phyloP scores from a whole-genome alignment of 2,329 filamentous ascomycete species.

The Alternaria ventricosa region DNA sequence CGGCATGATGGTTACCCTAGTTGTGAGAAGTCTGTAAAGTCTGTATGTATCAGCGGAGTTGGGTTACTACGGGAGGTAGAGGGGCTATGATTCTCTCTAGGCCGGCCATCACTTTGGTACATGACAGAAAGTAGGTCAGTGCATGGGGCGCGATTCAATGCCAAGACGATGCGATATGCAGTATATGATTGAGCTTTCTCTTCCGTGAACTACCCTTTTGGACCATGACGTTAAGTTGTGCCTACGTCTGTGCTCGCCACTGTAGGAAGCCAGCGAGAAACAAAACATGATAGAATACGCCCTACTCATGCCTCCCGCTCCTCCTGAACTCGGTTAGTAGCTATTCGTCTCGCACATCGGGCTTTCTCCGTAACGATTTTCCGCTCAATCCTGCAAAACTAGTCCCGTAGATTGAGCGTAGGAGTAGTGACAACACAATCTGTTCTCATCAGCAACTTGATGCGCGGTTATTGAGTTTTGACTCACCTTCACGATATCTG shows the following conservation, averaged over 20 bases:
- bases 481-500: neutral
- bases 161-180: neutral
- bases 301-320: neutral
- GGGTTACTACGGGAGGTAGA: neutral
- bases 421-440: neutral
- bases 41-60: neutral
- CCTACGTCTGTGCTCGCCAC: neutral
- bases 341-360: neutral
- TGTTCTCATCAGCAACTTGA: neutral
- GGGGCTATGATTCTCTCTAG: neutral
- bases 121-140: neutral
- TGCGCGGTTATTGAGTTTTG: neutral
- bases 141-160: neutral
- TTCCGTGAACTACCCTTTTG: neutral
- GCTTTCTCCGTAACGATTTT: neutral
- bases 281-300: neutral
- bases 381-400: neutral
- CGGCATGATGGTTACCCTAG: neutral
- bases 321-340: neutral
- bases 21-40: neutral
- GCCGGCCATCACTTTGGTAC: neutral
- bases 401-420: neutral
- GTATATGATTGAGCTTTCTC: too few relatives aligned
- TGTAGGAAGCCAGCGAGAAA: neutral
- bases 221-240: neutral